Evolutionary conservation across 257 asterid species (phyloP), one percentile per base, ranked within the genome.

Genomic region (Agastache rugosa): DNA sequence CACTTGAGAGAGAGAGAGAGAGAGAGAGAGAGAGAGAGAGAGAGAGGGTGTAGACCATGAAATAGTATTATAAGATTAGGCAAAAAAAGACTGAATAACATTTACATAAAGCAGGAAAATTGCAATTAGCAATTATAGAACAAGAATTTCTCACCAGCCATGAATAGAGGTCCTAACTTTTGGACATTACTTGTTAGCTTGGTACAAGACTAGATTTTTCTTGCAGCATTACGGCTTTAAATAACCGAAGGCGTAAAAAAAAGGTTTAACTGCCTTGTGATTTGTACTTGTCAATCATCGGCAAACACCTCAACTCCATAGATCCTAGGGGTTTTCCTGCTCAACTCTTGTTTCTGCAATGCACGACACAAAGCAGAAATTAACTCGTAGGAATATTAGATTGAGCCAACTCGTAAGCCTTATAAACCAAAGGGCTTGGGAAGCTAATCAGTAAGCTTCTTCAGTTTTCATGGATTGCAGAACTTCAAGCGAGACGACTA

Each of bases 261-360:
- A 42, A 67, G 37, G 61, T 16, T 62, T 35, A 62, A 53, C 64
- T 63, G 41, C 63, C 55, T 45, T 6, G 64, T 27, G 20, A 31
- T 55, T 42, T 48, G 55, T 66, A 41, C 63, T 14, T 42, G 56
- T 76, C 48, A 8, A 20, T 56, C 34, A 66, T 51, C 75, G 44
- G 77, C 63, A 39, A 66, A 58, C 51, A 19, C 50, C 45, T 51
- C 27, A 23, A 67, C 74, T 73, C 63, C 79, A 22, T 42, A 6
- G 66, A 17, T 47, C 58, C 84, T 80, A 37, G 44, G 41, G 44
- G 42, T 44, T 37, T 60, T 73, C 79, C 44, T 70, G 67, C 71
- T 79, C 84, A 35, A 67, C n/a, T 66, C 78, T 79, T 37, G 31
- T 78, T 75, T 75, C 87, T 84, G 85, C 85, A 80, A 51, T 25